Evolutionary conservation across 2,329 filamentous ascomycete genomes (phyloP), one percentile per base, ranked within the genome.

Genomic region (Colletotrichum tanaceti): DNA sequence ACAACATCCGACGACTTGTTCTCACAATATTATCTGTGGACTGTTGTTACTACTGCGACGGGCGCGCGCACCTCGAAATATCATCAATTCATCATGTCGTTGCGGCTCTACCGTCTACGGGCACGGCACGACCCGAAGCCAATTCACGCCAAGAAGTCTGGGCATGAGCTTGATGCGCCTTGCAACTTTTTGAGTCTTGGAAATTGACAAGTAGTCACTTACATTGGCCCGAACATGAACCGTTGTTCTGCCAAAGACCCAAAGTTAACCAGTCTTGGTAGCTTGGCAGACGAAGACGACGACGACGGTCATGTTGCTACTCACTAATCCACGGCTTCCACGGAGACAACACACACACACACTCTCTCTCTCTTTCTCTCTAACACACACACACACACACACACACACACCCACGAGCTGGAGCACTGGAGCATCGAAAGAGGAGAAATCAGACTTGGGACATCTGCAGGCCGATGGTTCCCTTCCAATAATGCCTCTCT

Each of bases 1-100:
- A 22, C 55, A 65, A 50, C 20, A 41, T 52, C 65, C 62, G 65
- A 63, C 35, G 18, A 18, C 46, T 54, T 47, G 4, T 16, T 35
- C 18, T 18, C 18, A 16, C 0, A 9, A n/a, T n/a, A n/a, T n/a
- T 35, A 7, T 32, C n/a, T 20, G 22, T 4, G n/a, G n/a, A n/a
- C n/a, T n/a, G n/a, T n/a, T n/a, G n/a, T n/a, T n/a, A n/a, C n/a
- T 24, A 11, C 5, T 2, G 28, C 18, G 4, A 5, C n/a, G n/a
- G 2, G 6, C 4, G 3, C 5, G 10, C 4, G 3, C 5, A 5
- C 16, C 5, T 14, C 22, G 3, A 39, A 32, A n/a, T n/a, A n/a
- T n/a, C n/a, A n/a, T n/a, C n/a, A n/a, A n/a, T n/a, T n/a, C n/a
- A n/a, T n/a, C n/a, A n/a, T 4, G n/a, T 22, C 43, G n/a, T 32